Conservation (phyloP, 495 filamentous ascomycete species). For the Aspergillus bridgeri region DNA sequence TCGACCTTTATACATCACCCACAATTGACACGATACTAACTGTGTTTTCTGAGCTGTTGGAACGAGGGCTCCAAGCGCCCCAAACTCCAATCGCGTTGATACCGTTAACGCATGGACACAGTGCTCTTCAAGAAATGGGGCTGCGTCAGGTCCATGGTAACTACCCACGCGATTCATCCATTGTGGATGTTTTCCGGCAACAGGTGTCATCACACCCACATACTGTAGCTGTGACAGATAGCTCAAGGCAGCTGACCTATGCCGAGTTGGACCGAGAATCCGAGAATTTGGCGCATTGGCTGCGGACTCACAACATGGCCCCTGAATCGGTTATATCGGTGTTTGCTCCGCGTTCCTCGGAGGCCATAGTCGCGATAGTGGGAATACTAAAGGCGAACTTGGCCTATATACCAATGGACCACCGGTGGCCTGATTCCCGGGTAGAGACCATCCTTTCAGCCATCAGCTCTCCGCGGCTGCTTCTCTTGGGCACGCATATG, state of each 20-base stretch:
- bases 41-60: not conserved
- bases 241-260: not conserved
- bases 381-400: slow-evolving; percentile 4
- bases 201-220: not conserved
- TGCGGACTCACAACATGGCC: not conserved
- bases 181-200: slow-evolving; percentile 4
- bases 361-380: not conserved
- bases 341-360: not conserved
- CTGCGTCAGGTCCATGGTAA: not conserved
- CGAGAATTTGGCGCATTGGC: not conserved
- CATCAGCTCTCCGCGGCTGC: not conserved
- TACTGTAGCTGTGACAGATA: not conserved
- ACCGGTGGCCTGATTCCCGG: not conserved
- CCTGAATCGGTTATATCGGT: not conserved
- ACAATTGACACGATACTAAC: not conserved
- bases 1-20: not conserved
- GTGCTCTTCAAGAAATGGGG: not conserved
- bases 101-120: not conserved
- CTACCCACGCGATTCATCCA: not conserved
- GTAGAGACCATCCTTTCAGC: slow-evolving; percentile 3
- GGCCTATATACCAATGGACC: slow-evolving; percentile 5
- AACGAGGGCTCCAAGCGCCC: not conserved
- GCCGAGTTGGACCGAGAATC: slow-evolving; percentile 3
- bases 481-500: slow-evolving; percentile 2
- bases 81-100: not conserved